Conservation (phyloP, 495 filamentous ascomycete species). For the Aspergillus bridgeri region DNA sequence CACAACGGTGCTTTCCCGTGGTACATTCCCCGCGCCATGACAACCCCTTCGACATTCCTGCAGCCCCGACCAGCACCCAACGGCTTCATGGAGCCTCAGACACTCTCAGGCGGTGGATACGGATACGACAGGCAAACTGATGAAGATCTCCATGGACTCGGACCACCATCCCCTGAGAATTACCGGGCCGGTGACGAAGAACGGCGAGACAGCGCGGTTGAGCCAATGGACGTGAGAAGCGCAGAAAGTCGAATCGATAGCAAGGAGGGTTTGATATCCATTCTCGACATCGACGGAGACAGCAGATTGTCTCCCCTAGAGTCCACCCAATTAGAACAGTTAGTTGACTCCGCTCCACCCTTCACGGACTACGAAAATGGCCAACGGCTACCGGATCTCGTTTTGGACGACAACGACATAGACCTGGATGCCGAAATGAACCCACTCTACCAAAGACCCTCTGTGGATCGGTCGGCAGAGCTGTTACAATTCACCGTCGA, state of each 20-base stretch:
- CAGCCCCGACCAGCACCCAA: slow-evolving; percentile 9
- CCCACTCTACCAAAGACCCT: slow-evolving; percentile 10
- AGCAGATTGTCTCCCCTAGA: neutral
- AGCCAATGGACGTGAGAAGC: neutral
- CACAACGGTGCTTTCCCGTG: slow-evolving; percentile 18
- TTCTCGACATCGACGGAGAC: neutral
- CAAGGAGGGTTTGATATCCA: neutral
- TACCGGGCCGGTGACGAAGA: slow-evolving; percentile 1
- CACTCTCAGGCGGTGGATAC: neutral
- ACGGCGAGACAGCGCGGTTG: slow-evolving; percentile 1
- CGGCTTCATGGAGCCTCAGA: neutral
- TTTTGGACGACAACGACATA: slow-evolving; percentile 13
- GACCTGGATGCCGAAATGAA: slow-evolving; percentile 19
- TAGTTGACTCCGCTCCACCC: neutral
- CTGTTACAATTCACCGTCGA: slow-evolving; percentile 7
- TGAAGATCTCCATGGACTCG: neutral
- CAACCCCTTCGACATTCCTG: slow-evolving; percentile 11
- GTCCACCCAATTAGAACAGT: neutral
- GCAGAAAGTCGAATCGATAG: neutral
- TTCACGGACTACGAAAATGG: slow-evolving; percentile 5
- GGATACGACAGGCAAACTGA: neutral
- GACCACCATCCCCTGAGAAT: neutral
- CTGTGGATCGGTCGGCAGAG: slow-evolving; percentile 4
- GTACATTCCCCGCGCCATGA: slow-evolving; percentile 14
- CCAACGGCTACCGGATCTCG: neutral